phyloP scores from a whole-genome alignment of 306 rosid genomes.

The Coriaria nepalensis region DNA sequence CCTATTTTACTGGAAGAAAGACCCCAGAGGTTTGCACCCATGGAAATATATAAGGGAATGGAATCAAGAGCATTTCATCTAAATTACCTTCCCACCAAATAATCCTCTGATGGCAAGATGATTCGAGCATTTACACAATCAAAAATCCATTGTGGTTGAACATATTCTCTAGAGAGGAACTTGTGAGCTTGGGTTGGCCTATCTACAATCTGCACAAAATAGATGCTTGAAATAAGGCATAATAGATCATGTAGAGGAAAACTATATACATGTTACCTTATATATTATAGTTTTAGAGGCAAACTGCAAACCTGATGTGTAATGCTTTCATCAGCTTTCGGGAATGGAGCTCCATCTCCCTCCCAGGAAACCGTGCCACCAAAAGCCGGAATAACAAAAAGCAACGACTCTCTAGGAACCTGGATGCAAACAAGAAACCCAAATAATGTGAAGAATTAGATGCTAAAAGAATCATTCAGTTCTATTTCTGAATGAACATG shows the following conservation, averaged over 20 bases:
- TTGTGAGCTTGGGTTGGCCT: conserved; percentile 59
- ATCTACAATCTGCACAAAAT: conserved; percentile 57
- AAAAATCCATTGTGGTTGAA: conserved; percentile 94
- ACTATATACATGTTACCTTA: background rate
- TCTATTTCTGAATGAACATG: too few relatives aligned
- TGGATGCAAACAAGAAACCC: conserved; percentile 10
- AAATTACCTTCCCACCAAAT: conserved; percentile 77
- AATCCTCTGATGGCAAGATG: conserved; percentile 58
- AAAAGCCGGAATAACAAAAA: conserved; percentile 79
- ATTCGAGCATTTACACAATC: conserved; percentile 71
- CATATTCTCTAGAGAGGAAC: conserved; percentile 65
- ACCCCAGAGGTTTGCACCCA: background rate
- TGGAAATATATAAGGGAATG: background rate
- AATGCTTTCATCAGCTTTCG: conserved; percentile 57
- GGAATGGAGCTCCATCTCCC: conserved; percentile 77
- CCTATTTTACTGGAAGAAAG: too few relatives aligned
- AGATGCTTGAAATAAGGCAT: conserved; percentile 5
- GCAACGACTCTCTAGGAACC: conserved; percentile 87
- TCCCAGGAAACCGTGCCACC: conserved; percentile 94
- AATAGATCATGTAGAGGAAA: background rate
- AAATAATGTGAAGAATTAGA: too few relatives aligned
- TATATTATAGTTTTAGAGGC: conserved; percentile 3
- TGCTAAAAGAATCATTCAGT: too few relatives aligned
- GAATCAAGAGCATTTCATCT: background rate
- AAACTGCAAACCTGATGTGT: conserved; percentile 80